Evolutionary conservation across 345 rosid genomes (phyloP).

Genomic region (Salix suchowensis): DNA sequence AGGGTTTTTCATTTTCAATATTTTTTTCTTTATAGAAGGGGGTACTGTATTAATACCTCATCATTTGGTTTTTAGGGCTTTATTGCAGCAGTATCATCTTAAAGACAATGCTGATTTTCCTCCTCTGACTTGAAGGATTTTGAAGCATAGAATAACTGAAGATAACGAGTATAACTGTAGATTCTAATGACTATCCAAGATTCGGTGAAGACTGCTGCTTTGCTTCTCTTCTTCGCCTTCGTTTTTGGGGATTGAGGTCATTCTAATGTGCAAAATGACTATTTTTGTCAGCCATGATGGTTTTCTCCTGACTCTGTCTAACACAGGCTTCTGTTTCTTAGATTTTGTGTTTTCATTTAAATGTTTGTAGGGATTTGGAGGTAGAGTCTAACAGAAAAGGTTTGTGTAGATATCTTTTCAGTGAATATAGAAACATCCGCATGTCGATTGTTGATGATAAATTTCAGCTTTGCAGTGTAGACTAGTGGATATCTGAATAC

Average conservation of each 20-base stretch:
- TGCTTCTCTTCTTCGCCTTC: neutral
- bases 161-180: slow-evolving; percentile 1
- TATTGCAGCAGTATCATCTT: slow-evolving; percentile 20
- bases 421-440: neutral
- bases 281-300: neutral
- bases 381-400: neutral
- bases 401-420: neutral
- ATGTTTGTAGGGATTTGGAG: neutral
- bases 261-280: neutral
- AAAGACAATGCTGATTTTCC: slow-evolving; percentile 34
- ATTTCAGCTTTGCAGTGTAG: neutral
- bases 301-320: neutral
- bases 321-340: neutral
- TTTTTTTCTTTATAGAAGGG: neutral
- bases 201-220: neutral
- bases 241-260: neutral
- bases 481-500: neutral
- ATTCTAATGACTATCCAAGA: neutral
- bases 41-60: neutral
- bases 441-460: neutral
- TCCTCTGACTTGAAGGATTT: slow-evolving; percentile 17
- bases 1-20: too few species aligned
- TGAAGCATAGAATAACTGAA: neutral
- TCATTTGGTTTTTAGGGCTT: slow-evolving; percentile 15
- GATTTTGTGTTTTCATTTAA: neutral